Evolutionary conservation across 208 protist genomes (phyloP).

Genomic region (Trypanosoma congolense): DNA sequence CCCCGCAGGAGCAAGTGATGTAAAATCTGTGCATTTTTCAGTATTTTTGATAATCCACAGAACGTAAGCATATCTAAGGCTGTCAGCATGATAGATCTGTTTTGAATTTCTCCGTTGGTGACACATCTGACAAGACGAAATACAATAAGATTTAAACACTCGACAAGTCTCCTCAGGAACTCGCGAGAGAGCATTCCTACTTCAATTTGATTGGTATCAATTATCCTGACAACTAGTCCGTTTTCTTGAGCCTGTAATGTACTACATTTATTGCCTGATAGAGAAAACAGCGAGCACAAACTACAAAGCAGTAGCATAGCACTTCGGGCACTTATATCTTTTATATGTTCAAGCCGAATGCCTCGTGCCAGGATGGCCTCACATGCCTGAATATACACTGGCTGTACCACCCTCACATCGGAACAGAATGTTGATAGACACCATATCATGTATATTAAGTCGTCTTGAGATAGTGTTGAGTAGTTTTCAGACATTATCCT

Average conservation of each 20-base stretch:
- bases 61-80: slow-evolving; percentile 22
- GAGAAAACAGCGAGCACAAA: slow-evolving; percentile 16
- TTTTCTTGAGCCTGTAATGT: slow-evolving; percentile 3
- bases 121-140: slow-evolving; percentile 7
- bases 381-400: slow-evolving; percentile 4
- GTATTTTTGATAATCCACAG: slow-evolving; percentile 15
- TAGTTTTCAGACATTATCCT: slow-evolving; percentile 14
- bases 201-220: background rate
- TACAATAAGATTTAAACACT: slow-evolving; percentile 11
- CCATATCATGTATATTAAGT: slow-evolving; percentile 24
- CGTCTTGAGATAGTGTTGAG: slow-evolving; percentile 12
- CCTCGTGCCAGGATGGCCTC: slow-evolving; percentile 8
- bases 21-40: slow-evolving; percentile 30
- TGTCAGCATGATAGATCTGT: slow-evolving; percentile 2
- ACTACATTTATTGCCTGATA: slow-evolving; percentile 3
- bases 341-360: slow-evolving; percentile 9
- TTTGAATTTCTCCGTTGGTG: slow-evolving; percentile 20
- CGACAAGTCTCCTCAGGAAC: slow-evolving; percentile 7
- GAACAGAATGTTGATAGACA: slow-evolving; percentile 17
- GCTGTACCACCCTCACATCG: slow-evolving; percentile 3
- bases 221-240: slow-evolving; percentile 7
- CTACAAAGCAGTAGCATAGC: slow-evolving; percentile 16
- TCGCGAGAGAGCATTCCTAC: background rate
- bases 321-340: slow-evolving; percentile 10
- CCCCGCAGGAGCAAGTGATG: slow-evolving; percentile 15